Evolutionary conservation across 345 rosid genomes (phyloP), one percentile per base, ranked within the genome.

Genomic region (Syzygium oleosum): DNA sequence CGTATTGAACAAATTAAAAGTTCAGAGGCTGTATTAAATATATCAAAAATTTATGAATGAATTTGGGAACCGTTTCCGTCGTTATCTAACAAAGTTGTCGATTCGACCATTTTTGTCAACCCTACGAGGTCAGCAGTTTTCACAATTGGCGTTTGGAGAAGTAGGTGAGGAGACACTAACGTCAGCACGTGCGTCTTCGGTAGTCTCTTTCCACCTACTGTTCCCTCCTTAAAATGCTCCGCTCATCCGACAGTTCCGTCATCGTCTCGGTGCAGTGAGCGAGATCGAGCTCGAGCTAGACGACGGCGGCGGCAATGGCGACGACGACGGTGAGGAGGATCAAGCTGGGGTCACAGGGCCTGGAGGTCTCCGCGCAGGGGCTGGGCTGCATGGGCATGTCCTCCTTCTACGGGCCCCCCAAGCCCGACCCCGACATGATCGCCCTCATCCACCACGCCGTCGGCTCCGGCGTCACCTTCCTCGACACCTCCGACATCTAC

Each of bases 401-500:
- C 86, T 25, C 80, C 80, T 38, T 73, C 80, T 38, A 38, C 49
- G 80, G 80, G 4, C 49, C 94, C 22, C 92, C 94, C 5, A 94
- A 94, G 87, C 88, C 93, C 5, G 93, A 94, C 4, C 5, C 91
- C 11, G 95, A 93, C 84, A 93, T 94, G 95, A 90, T 93, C 78
- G 84, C 86, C 51, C 92, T 94, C 87, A 88, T 93, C 86, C 94
- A 89, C 87, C 94, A 92, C 63, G 94, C 95, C 55, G 84, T 94
- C 86, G 23, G 73, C 88, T 41, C 90, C 56, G 94, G 95, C 55
- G 89, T 94, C 89, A 94, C 94, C 85, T 84, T 93, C 86, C 91
- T 94, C 84, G 95, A 94, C 77, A 91, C 94, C 54, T 92, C 94
- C 52, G 94, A 94, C 43, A 2, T 92, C 12, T 94, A 93, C 59